These are phyloP conservation scores for Ensete ventricosum DNA, from an alignment of 176 grass and related monocot genomes.

Conservation along the genomic window DNA sequence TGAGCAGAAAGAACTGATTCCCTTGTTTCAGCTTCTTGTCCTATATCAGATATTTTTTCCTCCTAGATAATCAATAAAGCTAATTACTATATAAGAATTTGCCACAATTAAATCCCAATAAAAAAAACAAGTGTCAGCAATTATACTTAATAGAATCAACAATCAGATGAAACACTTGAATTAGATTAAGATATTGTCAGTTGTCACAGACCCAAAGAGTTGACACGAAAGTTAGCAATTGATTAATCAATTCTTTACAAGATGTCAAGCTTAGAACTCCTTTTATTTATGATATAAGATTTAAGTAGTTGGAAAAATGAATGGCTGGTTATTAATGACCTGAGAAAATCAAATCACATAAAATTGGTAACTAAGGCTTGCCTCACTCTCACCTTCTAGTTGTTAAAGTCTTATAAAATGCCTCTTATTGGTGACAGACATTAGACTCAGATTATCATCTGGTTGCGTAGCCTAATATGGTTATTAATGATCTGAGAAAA, in stretches of 20 bases:
- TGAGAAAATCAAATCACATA: neutral
- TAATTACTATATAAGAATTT: slow-evolving; percentile 12
- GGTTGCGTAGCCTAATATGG: neutral
- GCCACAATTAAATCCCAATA: neutral
- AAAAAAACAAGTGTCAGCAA: neutral
- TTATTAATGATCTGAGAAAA: neutral
- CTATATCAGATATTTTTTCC: slow-evolving; percentile 86
- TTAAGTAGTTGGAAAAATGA: neutral
- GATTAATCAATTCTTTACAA: neutral
- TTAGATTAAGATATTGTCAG: neutral
- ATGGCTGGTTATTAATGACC: neutral
- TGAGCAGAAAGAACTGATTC: slow-evolving; percentile 79
- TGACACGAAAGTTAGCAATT: neutral
- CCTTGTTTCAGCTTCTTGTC: slow-evolving; percentile 70
- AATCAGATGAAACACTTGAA: neutral
- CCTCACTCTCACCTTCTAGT: neutral
- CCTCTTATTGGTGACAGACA: neutral
- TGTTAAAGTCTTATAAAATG: neutral
- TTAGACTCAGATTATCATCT: neutral
- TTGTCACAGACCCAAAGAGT: neutral
- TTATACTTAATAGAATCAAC: neutral
- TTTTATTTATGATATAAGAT: neutral
- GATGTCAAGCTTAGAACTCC: neutral
- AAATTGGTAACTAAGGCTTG: neutral
- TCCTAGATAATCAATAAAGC: slow-evolving; percentile 46